These are phyloP conservation scores for Russula olivacea DNA, from an alignment of 768 basidiomycete genomes.

Conservation along the genomic window DNA sequence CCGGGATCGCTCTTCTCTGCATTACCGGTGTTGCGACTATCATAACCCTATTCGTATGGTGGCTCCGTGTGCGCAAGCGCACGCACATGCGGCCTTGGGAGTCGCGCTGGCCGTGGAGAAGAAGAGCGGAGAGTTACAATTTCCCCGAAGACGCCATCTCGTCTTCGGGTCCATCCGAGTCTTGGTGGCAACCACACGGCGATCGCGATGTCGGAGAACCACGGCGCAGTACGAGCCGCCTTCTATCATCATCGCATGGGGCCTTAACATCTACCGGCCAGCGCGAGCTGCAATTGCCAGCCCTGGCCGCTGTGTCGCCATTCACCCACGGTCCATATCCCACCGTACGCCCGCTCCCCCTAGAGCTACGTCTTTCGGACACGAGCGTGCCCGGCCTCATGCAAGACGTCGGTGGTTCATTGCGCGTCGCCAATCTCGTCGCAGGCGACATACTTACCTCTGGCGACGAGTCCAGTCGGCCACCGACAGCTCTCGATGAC, in stretches of 20 bases:
- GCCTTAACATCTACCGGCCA: background rate
- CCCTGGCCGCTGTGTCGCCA: background rate
- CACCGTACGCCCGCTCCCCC: conserved; percentile 27
- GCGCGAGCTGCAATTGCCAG: background rate
- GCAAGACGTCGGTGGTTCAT: conserved; percentile 35
- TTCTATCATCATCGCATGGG: background rate
- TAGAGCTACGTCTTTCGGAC: conserved; percentile 25
- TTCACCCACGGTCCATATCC: conserved; percentile 9
- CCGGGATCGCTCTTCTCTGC: conserved; percentile 28
- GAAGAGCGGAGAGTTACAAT: conserved; percentile 28
- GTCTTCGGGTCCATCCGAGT: conserved; percentile 3
- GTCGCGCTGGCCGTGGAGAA: conserved; percentile 10
- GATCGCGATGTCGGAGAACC: background rate
- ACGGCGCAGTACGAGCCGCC: conserved; percentile 8
- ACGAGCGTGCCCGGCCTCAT: conserved; percentile 31
- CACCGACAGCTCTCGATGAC: conserved; percentile 26
- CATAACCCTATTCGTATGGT: conserved; percentile 27
- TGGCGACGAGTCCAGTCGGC: conserved; percentile 30
- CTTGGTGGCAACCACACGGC: conserved; percentile 4
- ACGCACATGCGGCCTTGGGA: conserved; percentile 23
- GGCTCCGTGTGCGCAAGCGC: conserved; percentile 27
- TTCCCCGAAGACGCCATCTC: conserved; percentile 10
- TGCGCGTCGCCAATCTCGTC: conserved; percentile 45
- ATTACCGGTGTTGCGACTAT: conserved; percentile 26
- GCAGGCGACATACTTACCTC: conserved; percentile 40